Evolutionary conservation across 1,139 yeast species (phyloP).

Genomic region (Debaryomycetaceae sp.): DNA sequence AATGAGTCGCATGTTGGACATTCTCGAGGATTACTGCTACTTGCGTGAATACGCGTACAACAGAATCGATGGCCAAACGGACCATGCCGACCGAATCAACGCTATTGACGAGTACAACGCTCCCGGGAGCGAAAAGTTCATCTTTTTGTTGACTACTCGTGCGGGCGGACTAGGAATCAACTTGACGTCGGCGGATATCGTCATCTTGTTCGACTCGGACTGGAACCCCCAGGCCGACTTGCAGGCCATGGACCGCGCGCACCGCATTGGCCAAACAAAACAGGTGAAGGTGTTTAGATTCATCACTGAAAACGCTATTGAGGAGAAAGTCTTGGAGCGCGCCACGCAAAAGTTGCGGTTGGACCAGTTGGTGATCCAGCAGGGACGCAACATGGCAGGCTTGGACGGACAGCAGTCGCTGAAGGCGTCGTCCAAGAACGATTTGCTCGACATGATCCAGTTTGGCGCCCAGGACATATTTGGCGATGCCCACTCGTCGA

Average conservation of each 20-base stretch:
- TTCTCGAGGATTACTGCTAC: constrained; percentile 65
- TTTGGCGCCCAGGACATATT: constrained; percentile 66
- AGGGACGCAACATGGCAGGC: constrained; percentile 43
- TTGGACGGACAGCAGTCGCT: constrained; percentile 25
- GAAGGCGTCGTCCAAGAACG: constrained; percentile 51
- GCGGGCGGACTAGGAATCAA: constrained; percentile 87
- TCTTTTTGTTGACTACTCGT: constrained; percentile 65
- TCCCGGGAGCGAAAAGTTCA: constrained; percentile 58
- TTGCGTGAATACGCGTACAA: constrained; percentile 61
- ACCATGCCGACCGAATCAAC: constrained; percentile 62
- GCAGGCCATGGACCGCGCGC: constrained; percentile 86
- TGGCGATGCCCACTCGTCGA: constrained; percentile 13
- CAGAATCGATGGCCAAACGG: constrained; percentile 75
- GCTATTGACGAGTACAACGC: constrained; percentile 71
- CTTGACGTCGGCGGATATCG: constrained; percentile 67
- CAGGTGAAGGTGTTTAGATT: constrained; percentile 71
- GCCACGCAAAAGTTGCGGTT: constrained; percentile 70
- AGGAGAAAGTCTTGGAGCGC: constrained; percentile 69
- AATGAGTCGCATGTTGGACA: constrained; percentile 74
- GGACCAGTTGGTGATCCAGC: constrained; percentile 76
- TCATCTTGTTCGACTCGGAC: constrained; percentile 64
- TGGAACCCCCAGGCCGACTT: constrained; percentile 87
- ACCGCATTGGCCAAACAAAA: constrained; percentile 76
- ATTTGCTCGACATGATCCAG: constrained; percentile 69
- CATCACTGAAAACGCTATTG: constrained; percentile 71